Evolutionary conservation across 1,284 basidiomycete species (phyloP), one percentile per base, ranked within the genome.

Genomic region (Papiliotrema nemorosa): DNA sequence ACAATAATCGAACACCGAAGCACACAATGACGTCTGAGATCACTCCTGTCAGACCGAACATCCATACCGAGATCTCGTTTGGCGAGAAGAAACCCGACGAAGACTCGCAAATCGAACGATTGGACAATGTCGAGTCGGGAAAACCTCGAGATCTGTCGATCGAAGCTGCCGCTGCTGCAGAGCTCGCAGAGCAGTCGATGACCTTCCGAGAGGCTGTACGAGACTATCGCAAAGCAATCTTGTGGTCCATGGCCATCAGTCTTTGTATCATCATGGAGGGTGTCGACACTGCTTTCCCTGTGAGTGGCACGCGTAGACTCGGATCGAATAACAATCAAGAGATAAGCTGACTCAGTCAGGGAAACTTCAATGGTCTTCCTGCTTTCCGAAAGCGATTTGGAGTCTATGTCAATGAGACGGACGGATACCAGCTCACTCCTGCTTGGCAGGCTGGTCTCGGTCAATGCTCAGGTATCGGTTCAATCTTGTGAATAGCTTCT

Each of bases 171-270:
- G 67, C 70, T 18, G 58, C 60, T 54, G 73, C 70, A 14, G 73
- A 74, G 44, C 45, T 53, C 18, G 62, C 61, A 29, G 75, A 76
- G 59, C 67, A 72, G 52, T 50, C 62, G 35, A 72, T 74, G 72
- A 59, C 66, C 48, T 44, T 75, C 26, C 35, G 58, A 35, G 64
- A 77, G 50, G 76, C 75, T 22, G 54, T 78, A 52, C 51, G 57
- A 21, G 64, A 66, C 36, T 72, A 78, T 61, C 72, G 67, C 44
- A 72, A 69, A 49, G 77, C 77, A 14, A 67, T 77, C 33, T 57
- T 74, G 33, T 78, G 73, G 74, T 67, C 64, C 44, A 54, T 72
- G 49, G 55, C 69, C 31, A 60, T 73, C 40, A 67, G 60, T 20
- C 55, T 61, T 5, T 70, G 69, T 39, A 52, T 62, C 47, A 57